phyloP scores from a whole-genome alignment of 495 filamentous ascomycete genomes.

The Aspergillus avenaceus region DNA sequence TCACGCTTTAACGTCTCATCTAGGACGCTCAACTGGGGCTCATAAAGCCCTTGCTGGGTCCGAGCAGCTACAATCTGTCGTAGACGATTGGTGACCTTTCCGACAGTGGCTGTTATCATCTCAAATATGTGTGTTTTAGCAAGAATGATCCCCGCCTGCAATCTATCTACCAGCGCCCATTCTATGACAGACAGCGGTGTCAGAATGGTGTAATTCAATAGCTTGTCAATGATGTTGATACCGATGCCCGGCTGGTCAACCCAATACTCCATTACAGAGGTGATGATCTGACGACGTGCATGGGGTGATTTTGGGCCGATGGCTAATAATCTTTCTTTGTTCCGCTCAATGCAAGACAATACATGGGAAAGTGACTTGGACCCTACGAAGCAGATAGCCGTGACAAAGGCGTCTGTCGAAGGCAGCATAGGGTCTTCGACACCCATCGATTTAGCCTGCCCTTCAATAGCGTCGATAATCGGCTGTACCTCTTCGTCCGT shows the following conservation, averaged over 20 bases:
- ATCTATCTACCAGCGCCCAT: constrained; percentile 72
- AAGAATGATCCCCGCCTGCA: constrained; percentile 64
- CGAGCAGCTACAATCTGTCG: constrained; percentile 71
- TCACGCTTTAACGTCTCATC: constrained; percentile 64
- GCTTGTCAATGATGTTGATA: constrained; percentile 90
- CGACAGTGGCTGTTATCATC: constrained; percentile 79
- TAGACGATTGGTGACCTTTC: constrained; percentile 87
- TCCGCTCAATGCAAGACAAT: constrained; percentile 90
- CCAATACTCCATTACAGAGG: constrained; percentile 91
- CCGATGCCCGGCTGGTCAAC: constrained; percentile 86
- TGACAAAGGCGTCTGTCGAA: constrained; percentile 90
- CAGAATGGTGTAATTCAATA: constrained; percentile 95
- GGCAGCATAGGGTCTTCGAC: constrained; percentile 69
- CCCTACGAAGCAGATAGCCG: constrained; percentile 85
- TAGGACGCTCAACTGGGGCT: constrained; percentile 57
- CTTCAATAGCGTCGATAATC: constrained; percentile 71
- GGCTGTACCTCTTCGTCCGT: constrained; percentile 75
- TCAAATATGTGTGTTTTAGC: constrained; percentile 76
- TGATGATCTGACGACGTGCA: constrained; percentile 82
- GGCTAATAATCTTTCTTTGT: constrained; percentile 82
- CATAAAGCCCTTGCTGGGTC: constrained; percentile 48
- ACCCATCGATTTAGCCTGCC: constrained; percentile 60
- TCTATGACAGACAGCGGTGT: constrained; percentile 76
- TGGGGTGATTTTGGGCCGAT: constrained; percentile 67
- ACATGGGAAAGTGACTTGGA: constrained; percentile 95